phyloP scores from a whole-genome alignment of 176 grass and related monocot species.

The Rhynchospora tenuis region DNA sequence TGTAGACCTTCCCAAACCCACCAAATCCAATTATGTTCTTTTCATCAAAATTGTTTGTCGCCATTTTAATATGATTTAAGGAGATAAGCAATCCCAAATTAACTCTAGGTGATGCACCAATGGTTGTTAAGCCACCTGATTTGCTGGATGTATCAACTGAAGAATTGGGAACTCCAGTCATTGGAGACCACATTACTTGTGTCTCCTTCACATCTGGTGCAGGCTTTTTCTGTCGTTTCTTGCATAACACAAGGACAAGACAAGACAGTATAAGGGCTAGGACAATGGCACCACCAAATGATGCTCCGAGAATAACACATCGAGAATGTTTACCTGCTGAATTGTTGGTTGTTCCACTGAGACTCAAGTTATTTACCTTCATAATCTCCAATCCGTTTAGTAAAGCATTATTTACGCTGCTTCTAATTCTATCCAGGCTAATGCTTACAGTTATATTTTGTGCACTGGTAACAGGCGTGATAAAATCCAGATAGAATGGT shows the following conservation, averaged over 20 bases:
- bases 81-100: conserved; percentile 38
- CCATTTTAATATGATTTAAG: conserved; percentile 23
- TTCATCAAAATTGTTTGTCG: conserved; percentile 27
- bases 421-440: neutral
- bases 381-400: conserved; percentile 90
- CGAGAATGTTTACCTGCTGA: neutral
- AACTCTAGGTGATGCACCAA: neutral
- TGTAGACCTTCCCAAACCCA: conserved; percentile 55
- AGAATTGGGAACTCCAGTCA: conserved; percentile 17
- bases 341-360: neutral
- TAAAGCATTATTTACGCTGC: neutral
- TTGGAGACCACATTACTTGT: conserved; percentile 30
- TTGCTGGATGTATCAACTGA: conserved; percentile 32
- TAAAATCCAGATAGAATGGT: conserved; percentile 42
- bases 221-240: neutral
- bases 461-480: neutral
- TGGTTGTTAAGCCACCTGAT: neutral
- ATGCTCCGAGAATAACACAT: conserved; percentile 4
- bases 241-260: neutral
- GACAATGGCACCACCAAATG: conserved; percentile 28
- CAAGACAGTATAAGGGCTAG: conserved; percentile 9
- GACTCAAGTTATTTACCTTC: conserved; percentile 18
- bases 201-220: conserved; percentile 34
- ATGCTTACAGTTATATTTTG: conserved; percentile 49
- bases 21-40: conserved; percentile 34